phyloP scores from a whole-genome alignment of 2,329 filamentous ascomycete species.

The Gaeumannomyces sp. region DNA sequence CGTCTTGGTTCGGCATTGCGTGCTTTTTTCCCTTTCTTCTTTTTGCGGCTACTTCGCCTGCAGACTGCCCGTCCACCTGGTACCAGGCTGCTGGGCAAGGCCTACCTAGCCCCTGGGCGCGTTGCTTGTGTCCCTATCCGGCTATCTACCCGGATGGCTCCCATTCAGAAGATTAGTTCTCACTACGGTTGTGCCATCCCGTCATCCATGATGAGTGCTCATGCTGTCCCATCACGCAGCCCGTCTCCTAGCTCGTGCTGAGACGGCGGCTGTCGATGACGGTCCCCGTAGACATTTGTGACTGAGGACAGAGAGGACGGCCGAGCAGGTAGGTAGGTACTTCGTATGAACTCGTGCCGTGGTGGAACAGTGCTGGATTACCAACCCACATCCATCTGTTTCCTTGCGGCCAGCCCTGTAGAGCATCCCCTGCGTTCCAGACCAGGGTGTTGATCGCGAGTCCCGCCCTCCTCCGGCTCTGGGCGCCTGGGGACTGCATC shows the following conservation, averaged over 20 bases:
- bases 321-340: not conserved
- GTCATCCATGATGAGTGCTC: not conserved
- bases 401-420: not conserved
- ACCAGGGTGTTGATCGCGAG: not conserved
- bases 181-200: not conserved
- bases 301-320: not conserved
- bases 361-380: not conserved
- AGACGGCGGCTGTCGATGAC: not conserved
- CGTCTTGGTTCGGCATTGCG: constrained; percentile 10
- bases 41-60: not conserved
- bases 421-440: not conserved
- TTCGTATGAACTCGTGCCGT: not conserved
- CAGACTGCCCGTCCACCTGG: not conserved
- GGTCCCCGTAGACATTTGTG: not conserved
- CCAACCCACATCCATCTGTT: not conserved
- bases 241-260: not conserved
- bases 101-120: not conserved
- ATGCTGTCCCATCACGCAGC: not conserved
- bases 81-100: not conserved
- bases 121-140: not conserved
- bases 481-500: not conserved
- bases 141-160: not conserved
- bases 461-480: not conserved
- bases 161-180: not conserved
- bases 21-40: not conserved